Percentiles rank a stretch among this genome's conserved stretches.
phyloP scores from a whole-genome alignment of 2,329 filamentous ascomycete genomes.

The Fusarium sp. region DNA sequence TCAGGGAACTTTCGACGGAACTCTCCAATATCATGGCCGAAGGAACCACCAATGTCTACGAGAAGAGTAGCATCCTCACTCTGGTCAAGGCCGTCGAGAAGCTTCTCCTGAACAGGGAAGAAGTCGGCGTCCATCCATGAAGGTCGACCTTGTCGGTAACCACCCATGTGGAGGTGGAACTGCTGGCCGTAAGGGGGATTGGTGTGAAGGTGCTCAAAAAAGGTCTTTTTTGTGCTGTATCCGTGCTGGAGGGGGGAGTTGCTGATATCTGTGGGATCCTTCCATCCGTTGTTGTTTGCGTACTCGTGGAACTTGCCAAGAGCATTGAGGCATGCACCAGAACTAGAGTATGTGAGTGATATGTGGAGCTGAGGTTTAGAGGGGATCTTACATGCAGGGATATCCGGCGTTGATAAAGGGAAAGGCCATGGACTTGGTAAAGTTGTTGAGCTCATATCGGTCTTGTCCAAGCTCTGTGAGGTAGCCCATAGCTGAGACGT shows the following conservation, averaged over 20 bases:
- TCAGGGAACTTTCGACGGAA: slow-evolving; percentile 51
- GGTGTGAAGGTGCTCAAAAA: slow-evolving; percentile 50
- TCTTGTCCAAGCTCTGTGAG: slow-evolving; percentile 51
- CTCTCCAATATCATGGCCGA: slow-evolving; percentile 51
- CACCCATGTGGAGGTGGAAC: slow-evolving; percentile 56
- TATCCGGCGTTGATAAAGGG: slow-evolving; percentile 52
- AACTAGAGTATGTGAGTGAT: slow-evolving; percentile 4
- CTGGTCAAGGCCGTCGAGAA: slow-evolving; percentile 45
- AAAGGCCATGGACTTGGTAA: slow-evolving; percentile 50
- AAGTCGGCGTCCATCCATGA: slow-evolving; percentile 53
- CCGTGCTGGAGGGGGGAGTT: slow-evolving; percentile 49
- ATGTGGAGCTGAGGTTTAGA: rapidly evolving
- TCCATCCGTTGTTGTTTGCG: slow-evolving; percentile 44
- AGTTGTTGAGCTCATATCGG: slow-evolving; percentile 54
- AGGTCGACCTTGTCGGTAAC: slow-evolving; percentile 49
- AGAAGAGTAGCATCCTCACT: slow-evolving; percentile 44
- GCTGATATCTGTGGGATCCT: slow-evolving; percentile 45
- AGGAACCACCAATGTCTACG: slow-evolving; percentile 52
- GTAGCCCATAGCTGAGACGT: slow-evolving; percentile 55
- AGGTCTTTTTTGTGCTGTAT: slow-evolving; percentile 49
- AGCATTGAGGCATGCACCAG: slow-evolving; percentile 28
- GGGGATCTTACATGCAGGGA: slow-evolving; percentile 41
- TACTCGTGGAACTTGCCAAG: slow-evolving; percentile 48
- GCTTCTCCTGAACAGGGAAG: slow-evolving; percentile 49
- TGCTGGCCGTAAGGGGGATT: slow-evolving; percentile 45